Percentiles rank a stretch among this genome's conserved stretches.
These are phyloP conservation scores for Penicillium capsulatum DNA, from an alignment of 2,329 filamentous ascomycete genomes.

Conservation along the genomic window DNA sequence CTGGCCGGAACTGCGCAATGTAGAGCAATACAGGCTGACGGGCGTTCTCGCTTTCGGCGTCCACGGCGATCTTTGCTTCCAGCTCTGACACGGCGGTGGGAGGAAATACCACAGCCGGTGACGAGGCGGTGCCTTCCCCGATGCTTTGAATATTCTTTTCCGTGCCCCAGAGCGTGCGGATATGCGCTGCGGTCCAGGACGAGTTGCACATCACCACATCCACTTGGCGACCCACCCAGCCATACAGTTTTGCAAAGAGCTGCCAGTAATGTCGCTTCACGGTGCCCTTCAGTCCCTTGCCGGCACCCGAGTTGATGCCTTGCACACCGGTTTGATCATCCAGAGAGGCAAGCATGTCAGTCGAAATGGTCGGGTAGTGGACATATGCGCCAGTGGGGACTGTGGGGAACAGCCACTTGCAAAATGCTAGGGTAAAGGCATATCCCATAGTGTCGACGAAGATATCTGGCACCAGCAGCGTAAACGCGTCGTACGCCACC, in stretches of 20 bases:
- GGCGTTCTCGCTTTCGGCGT: constrained; percentile 61
- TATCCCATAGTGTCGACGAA: constrained; percentile 99
- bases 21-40: constrained; percentile 76
- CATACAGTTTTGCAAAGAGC: constrained; percentile 76
- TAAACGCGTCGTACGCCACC: constrained; percentile 87
- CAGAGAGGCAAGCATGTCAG: constrained; percentile 88
- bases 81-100: constrained; percentile 87
- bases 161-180: constrained; percentile 73
- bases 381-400: constrained; percentile 91
- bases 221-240: constrained; percentile 73
- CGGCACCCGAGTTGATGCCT: constrained; percentile 80
- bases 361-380: constrained; percentile 97
- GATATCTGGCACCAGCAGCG: constrained; percentile 84
- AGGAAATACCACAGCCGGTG: constrained; percentile 71
- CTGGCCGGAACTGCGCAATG: constrained; percentile 94
- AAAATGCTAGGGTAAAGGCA: constrained; percentile 80
- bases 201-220: constrained; percentile 98
- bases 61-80: constrained; percentile 67
- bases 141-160: constrained; percentile 40
- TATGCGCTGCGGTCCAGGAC: constrained; percentile 84
- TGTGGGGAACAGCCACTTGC: constrained; percentile 71
- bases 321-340: constrained; percentile 60
- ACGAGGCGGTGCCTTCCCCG: constrained; percentile 26
- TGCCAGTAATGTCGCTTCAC: constrained; percentile 83
- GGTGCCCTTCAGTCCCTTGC: constrained; percentile 64